These are phyloP conservation scores for Gossypium australe DNA, from an alignment of 345 rosid species.

Conservation along the genomic window DNA sequence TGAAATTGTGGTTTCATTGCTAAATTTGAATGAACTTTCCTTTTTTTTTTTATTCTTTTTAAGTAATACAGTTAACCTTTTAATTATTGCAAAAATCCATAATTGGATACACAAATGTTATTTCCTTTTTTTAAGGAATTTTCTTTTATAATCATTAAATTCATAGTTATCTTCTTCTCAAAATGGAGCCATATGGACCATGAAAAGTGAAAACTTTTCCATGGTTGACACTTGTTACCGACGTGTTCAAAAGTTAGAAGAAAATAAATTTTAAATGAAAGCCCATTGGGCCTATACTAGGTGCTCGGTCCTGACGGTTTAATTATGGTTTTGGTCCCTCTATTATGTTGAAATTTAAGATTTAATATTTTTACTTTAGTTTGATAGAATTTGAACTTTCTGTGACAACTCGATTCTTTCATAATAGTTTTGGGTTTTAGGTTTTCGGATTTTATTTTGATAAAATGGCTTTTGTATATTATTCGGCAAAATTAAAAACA, in stretches of 20 bases:
- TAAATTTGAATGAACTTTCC: background rate
- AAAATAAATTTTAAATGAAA: background rate
- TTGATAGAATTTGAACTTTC: too few species aligned
- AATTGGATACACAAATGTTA: background rate
- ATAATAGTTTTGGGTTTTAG: too few species aligned
- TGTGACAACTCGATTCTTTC: too few species aligned
- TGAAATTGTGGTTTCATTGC: too few species aligned
- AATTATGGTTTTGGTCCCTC: background rate
- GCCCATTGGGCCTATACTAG: constrained; percentile 15
- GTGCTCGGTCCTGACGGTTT: background rate
- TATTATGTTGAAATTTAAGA: too few species aligned
- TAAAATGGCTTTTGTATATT: too few species aligned
- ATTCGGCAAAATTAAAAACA: too few species aligned
- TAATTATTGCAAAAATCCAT: background rate
- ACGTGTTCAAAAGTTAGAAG: background rate
- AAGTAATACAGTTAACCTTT: too few species aligned
- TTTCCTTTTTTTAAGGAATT: too few species aligned
- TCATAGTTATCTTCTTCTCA: background rate
- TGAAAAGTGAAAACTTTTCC: background rate
- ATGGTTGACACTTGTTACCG: background rate
- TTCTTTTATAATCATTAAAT: background rate
- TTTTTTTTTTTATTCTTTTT: background rate
- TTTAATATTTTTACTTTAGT: too few species aligned
- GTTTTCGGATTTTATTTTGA: too few species aligned
- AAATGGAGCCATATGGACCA: background rate